Evolutionary conservation across 2,329 filamentous ascomycete species (phyloP), one percentile per base, ranked within the genome.

Genomic region (Arthrobotrys conoides): DNA sequence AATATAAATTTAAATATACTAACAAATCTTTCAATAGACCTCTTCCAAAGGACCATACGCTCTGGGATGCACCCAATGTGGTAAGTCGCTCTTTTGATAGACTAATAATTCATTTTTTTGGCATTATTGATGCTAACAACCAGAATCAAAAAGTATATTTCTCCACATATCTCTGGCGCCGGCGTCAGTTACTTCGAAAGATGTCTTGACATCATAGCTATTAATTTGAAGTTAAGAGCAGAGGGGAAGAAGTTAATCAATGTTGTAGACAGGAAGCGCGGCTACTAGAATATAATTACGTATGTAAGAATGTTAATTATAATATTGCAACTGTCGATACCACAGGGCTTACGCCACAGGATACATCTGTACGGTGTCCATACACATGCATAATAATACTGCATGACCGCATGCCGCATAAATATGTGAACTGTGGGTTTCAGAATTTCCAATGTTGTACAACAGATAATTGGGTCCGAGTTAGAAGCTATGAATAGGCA

Each of bases 61-160:
- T 95, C 64, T 95, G 92, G 92, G 87, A 86, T 27, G 86, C 90
- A 14, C 88, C 89, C 76, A 93, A 94, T 83, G 86, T 91, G 16
- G 88, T 91, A 65, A 88, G 95, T 55, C 30, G 20, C 30, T 38
- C 18, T 8, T 33, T 48, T 55, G 20, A 22, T 66, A 22, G 18
- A n/a, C n/a, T n/a, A n/a, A n/a, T n/a, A n/a, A n/a, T n/a, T n/a
- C n/a, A n/a, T n/a, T n/a, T n/a, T n/a, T n/a, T n/a, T n/a, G n/a
- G n/a, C n/a, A n/a, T 91, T 89, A 80, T 90, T 90, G 3, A 27
- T 18, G 9, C 57, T 36, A 49, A 70, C 24, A 12, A 12, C 9
- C 8, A 22, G 27, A 36, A 69, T 18, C n/a, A n/a, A 49, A 73
- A 57, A 73, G 76, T 72, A 79, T 22, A 79, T 77, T 16, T 77